phyloP scores from a whole-genome alignment of 257 asterid species.

The Perilla frutescens region DNA sequence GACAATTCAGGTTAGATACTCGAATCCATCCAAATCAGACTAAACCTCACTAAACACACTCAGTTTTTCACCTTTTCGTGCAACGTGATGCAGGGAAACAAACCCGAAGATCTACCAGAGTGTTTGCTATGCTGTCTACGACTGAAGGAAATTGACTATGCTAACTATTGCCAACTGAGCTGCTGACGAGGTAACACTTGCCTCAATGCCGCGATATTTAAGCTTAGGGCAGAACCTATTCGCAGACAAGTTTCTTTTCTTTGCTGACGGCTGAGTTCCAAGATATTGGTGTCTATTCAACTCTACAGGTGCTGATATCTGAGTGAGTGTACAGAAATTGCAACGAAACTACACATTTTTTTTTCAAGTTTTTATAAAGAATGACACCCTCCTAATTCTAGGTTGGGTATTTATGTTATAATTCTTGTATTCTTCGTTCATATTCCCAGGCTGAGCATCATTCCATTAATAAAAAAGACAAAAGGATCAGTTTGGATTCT shows the following conservation, averaged over 20 bases:
- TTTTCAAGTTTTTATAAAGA: slow-evolving; percentile 25
- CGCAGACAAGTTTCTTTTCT: slow-evolving; percentile 1
- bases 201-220: slow-evolving; percentile 17
- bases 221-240: slow-evolving; percentile 13
- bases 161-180: slow-evolving; percentile 64
- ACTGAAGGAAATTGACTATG: slow-evolving; percentile 72
- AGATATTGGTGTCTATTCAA: slow-evolving; percentile 26
- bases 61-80: slow-evolving; percentile 22
- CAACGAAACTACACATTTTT: slow-evolving; percentile 26
- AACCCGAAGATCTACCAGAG: slow-evolving; percentile 86
- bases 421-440: slow-evolving; percentile 22
- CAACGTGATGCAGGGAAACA: slow-evolving; percentile 73
- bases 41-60: not conserved
- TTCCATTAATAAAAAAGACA: slow-evolving; percentile 21
- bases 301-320: slow-evolving; percentile 34
- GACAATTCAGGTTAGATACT: slow-evolving; percentile 76
- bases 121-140: slow-evolving; percentile 79
- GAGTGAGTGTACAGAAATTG: slow-evolving; percentile 47
- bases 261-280: slow-evolving; percentile 23
- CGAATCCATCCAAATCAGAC: not conserved
- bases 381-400: slow-evolving; percentile 10
- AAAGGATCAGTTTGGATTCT: slow-evolving; percentile 1
- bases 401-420: slow-evolving; percentile 25
- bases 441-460: slow-evolving; percentile 22
- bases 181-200: slow-evolving; percentile 43